phyloP scores from a whole-genome alignment of 176 grass and related monocot genomes.

The Hyparrhenia diplandra region DNA sequence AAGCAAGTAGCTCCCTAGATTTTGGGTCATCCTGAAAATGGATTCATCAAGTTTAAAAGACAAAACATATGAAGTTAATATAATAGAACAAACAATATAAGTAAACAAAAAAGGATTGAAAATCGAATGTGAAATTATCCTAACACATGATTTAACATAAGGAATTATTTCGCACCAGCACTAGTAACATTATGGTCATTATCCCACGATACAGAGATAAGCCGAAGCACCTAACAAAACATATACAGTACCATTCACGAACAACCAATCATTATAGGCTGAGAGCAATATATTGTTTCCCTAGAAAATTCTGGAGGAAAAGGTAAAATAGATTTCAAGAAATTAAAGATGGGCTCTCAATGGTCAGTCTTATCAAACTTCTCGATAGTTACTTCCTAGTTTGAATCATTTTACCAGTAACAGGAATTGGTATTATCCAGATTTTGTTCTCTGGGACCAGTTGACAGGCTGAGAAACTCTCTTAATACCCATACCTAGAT shows the following conservation, averaged over 20 bases:
- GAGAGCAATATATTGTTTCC: not conserved
- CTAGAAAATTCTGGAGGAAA: too few species aligned
- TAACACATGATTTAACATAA: too few species aligned
- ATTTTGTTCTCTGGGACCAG: not conserved
- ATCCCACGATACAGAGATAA: too few species aligned
- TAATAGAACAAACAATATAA: not conserved
- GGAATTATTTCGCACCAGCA: too few species aligned
- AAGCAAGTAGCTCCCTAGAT: slow-evolving; percentile 43
- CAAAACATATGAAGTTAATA: too few species aligned
- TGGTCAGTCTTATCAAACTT: not conserved
- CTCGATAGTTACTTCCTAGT: not conserved
- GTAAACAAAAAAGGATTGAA: not conserved
- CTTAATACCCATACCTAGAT: not conserved
- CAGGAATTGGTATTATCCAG: not conserved
- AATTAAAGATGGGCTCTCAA: not conserved
- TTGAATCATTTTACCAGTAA: not conserved
- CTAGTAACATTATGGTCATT: too few species aligned
- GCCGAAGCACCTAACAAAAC: too few species aligned
- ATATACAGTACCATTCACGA: not conserved
- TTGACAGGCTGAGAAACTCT: not conserved
- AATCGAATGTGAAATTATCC: too few species aligned
- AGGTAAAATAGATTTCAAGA: not conserved
- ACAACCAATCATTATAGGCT: not conserved
- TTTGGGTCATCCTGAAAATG: slow-evolving; percentile 53
- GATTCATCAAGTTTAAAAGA: not conserved